A percentile compares a stretch with the other conserved stretches of the same genome.
phyloP scores from a whole-genome alignment of 2,329 filamentous ascomycete species.

The Plectosphaerella plurivora region DNA sequence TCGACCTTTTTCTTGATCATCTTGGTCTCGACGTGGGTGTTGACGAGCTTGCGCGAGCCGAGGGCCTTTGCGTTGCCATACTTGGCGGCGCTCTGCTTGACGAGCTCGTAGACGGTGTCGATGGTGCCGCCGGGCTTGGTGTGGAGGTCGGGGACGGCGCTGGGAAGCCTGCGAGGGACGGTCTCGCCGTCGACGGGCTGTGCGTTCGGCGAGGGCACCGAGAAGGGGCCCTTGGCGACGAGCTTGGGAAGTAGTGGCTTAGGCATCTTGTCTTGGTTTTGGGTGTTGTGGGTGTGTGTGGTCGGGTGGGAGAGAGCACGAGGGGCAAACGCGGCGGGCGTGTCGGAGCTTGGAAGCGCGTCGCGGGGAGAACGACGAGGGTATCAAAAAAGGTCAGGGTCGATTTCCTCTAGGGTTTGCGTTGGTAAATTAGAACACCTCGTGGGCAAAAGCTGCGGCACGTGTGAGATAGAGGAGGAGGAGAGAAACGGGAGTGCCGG shows the following conservation, averaged over 20 bases:
- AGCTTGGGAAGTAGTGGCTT: conserved; percentile 34
- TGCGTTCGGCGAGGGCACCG: conserved; percentile 62
- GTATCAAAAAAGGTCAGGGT: neutral
- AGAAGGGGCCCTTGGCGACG: conserved; percentile 59
- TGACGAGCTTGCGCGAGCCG: conserved; percentile 68
- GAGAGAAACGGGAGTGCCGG: neutral
- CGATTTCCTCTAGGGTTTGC: neutral
- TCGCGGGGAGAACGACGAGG: too few relatives aligned
- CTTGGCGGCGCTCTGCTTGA: conserved; percentile 61
- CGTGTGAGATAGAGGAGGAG: neutral
- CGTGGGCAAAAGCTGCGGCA: too few relatives aligned
- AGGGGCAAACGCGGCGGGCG: neutral
- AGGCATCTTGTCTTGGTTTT: conserved; percentile 10
- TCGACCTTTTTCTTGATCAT: conserved; percentile 87
- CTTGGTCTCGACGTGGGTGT: conserved; percentile 78
- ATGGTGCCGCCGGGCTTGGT: conserved; percentile 59
- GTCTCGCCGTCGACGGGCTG: conserved; percentile 68
- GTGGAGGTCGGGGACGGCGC: conserved; percentile 57
- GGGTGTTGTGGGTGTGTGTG: neutral
- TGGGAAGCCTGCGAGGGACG: conserved; percentile 63
- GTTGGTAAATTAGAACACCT: too few relatives aligned
- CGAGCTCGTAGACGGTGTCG: conserved; percentile 70
- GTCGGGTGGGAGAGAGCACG: conserved; percentile 2
- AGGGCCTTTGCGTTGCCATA: conserved; percentile 62
- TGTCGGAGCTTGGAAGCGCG: too few relatives aligned